Conservation (phyloP, 306 rosid species). For the Carpinus fangiana region DNA sequence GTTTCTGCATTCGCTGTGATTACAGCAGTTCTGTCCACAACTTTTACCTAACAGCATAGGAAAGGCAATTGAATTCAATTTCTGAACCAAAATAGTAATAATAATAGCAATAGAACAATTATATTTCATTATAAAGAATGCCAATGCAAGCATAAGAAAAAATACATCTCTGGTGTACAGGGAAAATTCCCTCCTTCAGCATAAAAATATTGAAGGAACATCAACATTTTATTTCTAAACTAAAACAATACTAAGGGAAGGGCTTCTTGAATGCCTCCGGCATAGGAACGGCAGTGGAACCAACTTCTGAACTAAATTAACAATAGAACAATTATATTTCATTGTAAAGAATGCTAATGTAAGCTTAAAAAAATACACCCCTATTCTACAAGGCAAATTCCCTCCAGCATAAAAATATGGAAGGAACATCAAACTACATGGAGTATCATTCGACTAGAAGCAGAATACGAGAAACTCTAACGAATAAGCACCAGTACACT, state of each 20-base stretch:
- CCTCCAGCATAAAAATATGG: not conserved
- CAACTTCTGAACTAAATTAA: not conserved
- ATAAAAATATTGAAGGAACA: not conserved
- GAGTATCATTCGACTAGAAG: not conserved
- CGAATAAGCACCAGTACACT: no score
- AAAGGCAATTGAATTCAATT: constrained; percentile 15
- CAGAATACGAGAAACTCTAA: no score
- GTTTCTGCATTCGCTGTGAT: constrained; percentile 85
- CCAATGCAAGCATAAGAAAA: no score
- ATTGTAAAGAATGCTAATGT: not conserved
- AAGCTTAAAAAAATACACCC: not conserved
- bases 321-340: not conserved
- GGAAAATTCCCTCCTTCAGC: not conserved
- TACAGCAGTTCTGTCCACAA: constrained; percentile 70
- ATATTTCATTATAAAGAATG: no score
- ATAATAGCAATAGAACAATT: no score
- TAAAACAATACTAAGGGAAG: no score
- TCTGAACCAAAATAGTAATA: not conserved
- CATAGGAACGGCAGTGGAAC: no score
- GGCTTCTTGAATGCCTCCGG: no score
- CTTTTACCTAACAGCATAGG: constrained; percentile 65
- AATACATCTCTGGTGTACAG: not conserved
- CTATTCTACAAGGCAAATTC: not conserved
- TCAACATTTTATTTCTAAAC: not conserved
- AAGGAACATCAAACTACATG: not conserved